Evolutionary conservation across 108 stramenopile genomes (phyloP), one percentile per base, ranked within the genome.

Genomic region (Fragilariopsis cylindrus): DNA sequence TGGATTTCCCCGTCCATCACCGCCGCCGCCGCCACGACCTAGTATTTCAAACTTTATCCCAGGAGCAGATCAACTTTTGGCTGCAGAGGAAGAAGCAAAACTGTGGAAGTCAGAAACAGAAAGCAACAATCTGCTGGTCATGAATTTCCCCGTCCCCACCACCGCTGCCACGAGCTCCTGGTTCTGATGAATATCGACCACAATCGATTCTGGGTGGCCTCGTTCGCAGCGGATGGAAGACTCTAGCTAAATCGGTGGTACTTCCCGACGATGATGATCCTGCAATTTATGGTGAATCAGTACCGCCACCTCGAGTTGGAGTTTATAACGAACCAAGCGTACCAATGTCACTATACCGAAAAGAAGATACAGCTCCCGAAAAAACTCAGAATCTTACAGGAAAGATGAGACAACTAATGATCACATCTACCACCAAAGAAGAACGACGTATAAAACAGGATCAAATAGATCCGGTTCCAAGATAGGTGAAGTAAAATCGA

Each of bases 201-300:
- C 74, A 79, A 50, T 90, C 91, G 5, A 85, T 95, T 41, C 79
- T 95, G 68, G 91, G 91, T 45, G 90, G 91, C 3, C 71, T 95
- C 39, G 77, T 95, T 50, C 69, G 84, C 62, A 79, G 81, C 3
- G 92, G 92, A 67, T 78, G 85, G 63, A 87, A 77, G 21, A 79
- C 85, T 18, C 71, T 92, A 48, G 87, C 91, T 7, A 82, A 88
- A 4, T 85, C 85, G 63, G 88, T 90, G 8, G 69, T 82, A 16
- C 69, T 88, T 21, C 90, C 90, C 8, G 88, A 91, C n/a, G 79
- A 80, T 55, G 82, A 77, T 18, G 76, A 82, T 67, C 63, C 73
- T 39, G 65, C 70, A 6, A 77, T 85, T 21, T 81, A 78, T 57
- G 73, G 70, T 48, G 57, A 40, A 30, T 30, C 64, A 39, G 53